phyloP scores from a whole-genome alignment of 495 filamentous ascomycete genomes.

The Cercophora scortea region DNA sequence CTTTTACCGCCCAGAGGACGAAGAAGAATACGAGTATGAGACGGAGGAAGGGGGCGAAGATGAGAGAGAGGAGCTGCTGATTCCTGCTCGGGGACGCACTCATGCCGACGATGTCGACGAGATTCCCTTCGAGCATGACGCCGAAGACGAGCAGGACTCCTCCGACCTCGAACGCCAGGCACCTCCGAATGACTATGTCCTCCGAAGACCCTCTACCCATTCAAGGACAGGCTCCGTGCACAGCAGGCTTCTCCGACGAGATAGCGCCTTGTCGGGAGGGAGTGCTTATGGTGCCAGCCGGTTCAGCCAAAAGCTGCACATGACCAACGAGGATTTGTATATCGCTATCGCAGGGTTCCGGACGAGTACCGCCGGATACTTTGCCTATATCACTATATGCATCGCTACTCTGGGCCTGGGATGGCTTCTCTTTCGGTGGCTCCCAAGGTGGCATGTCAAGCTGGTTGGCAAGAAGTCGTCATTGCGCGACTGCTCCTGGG shows the following conservation, averaged over 20 bases:
- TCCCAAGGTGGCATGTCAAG: constrained; percentile 77
- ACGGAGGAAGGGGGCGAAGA: constrained; percentile 25
- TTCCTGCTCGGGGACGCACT: background rate
- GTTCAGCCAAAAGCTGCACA: constrained; percentile 81
- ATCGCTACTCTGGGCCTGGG: constrained; percentile 63
- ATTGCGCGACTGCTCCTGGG: constrained; percentile 74
- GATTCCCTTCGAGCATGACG: constrained; percentile 32
- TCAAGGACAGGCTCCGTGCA: constrained; percentile 53
- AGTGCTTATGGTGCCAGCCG: constrained; percentile 52
- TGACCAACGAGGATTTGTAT: constrained; percentile 86
- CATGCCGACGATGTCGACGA: constrained; percentile 27
- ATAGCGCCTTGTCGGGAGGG: constrained; percentile 51
- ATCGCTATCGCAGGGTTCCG: constrained; percentile 87
- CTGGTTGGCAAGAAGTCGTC: constrained; percentile 61
- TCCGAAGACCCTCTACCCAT: constrained; percentile 33
- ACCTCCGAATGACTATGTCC: constrained; percentile 29
- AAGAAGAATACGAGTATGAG: constrained; percentile 35
- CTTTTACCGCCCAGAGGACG: constrained; percentile 67
- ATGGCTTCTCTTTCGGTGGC: constrained; percentile 81
- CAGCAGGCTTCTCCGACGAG: constrained; percentile 60
- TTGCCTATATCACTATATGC: constrained; percentile 62
- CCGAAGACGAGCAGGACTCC: constrained; percentile 29
- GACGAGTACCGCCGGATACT: constrained; percentile 60
- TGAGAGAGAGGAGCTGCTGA: background rate
- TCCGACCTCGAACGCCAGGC: constrained; percentile 32